Percentiles rank a stretch among this genome's conserved stretches.
Conservation (phyloP, 2,329 filamentous ascomycete species). For the Alternaria novae-zelandiae region DNA sequence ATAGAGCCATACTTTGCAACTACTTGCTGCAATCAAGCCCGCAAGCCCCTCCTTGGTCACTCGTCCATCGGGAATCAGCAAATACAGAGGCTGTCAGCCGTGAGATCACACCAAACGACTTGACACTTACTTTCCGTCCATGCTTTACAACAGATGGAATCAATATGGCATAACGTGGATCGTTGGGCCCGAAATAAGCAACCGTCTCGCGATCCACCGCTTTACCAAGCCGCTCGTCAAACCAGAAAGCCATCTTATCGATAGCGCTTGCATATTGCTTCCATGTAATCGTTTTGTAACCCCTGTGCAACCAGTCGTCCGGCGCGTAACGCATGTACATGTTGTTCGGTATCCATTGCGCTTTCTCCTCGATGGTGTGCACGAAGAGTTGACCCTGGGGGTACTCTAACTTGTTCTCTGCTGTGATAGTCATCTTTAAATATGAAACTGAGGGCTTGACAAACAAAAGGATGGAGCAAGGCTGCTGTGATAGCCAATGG, state of each 20-base stretch:
- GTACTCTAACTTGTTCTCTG: background rate
- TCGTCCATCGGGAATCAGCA: background rate
- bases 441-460: background rate
- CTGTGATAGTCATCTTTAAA: background rate
- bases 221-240: conserved; percentile 21
- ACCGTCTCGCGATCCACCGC: conserved; percentile 10
- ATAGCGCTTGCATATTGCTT: conserved; percentile 1
- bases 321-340: conserved; percentile 21
- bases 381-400: conserved; percentile 7
- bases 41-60: background rate
- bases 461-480: background rate
- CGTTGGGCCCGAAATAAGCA: conserved; percentile 22
- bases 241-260: conserved; percentile 24
- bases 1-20: background rate
- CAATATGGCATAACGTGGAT: background rate
- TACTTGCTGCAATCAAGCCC: background rate
- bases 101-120: background rate
- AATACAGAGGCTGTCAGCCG: background rate
- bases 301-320: background rate
- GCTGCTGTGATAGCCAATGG: background rate
- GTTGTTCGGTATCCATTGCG: conserved; percentile 12
- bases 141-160: background rate
- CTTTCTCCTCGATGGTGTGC: conserved; percentile 24
- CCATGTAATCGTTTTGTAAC: background rate
- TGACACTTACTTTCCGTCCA: background rate